Evolutionary conservation across 2,329 filamentous ascomycete species (phyloP).

Genomic region (Acrocalymma vagum): DNA sequence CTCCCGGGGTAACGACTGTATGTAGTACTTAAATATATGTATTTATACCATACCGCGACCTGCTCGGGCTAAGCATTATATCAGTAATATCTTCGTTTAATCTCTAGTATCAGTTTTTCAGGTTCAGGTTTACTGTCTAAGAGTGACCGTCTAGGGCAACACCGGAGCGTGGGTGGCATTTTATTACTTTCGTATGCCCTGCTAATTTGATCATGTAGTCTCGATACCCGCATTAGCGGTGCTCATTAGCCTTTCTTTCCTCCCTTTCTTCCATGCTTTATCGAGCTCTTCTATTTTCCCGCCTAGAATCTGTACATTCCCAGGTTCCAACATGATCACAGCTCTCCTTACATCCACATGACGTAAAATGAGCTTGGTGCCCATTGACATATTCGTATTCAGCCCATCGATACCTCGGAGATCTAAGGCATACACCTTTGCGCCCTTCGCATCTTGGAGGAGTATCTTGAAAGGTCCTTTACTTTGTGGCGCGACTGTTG

Average conservation of each 20-base stretch:
- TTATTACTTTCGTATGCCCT: too few species aligned
- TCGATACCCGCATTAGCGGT: conserved; percentile 53
- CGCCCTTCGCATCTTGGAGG: conserved; percentile 76
- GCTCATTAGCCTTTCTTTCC: conserved; percentile 74
- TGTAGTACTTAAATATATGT: too few species aligned
- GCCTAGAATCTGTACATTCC: conserved; percentile 75
- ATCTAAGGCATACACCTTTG: conserved; percentile 77
- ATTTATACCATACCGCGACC: too few species aligned
- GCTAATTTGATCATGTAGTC: not conserved
- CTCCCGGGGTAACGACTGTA: too few species aligned
- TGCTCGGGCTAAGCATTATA: too few species aligned
- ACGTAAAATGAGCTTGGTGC: conserved; percentile 79
- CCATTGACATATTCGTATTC: conserved; percentile 74
- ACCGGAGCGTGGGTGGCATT: too few species aligned
- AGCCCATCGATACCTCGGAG: conserved; percentile 71
- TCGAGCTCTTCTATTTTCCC: conserved; percentile 87
- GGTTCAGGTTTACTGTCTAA: too few species aligned
- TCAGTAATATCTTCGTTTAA: too few species aligned
- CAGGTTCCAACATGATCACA: conserved; percentile 78
- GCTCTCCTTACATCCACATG: conserved; percentile 76
- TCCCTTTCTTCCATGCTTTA: conserved; percentile 75
- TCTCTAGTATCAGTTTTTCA: too few species aligned
- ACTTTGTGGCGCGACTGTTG: conserved; percentile 34
- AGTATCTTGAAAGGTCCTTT: conserved; percentile 80
- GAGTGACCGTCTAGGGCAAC: too few species aligned